Base-by-base conservation (phyloP, 1,284 basidiomycete genomes). In the Moniliella sp. region DNA sequence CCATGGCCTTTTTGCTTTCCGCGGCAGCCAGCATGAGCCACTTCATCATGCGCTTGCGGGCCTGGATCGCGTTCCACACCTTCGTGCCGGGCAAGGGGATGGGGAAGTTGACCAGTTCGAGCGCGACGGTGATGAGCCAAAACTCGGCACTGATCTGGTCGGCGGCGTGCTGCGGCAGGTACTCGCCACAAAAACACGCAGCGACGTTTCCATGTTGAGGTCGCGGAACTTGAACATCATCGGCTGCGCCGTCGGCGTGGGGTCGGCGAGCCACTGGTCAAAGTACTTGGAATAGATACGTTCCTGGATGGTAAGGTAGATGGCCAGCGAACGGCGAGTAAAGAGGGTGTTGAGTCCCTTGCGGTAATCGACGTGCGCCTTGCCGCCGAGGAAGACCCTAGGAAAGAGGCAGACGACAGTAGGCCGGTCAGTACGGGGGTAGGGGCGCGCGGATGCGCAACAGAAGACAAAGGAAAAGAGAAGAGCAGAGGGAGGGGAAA, bases 91-190 rank as follows among this genome's bases (percentile, higher is more conserved):
- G 53, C 28, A 58, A 43, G 7, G 48, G 76, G 42, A 97, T 66
- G 15, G 88, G 88, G 69, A 97, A 97, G 69, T 97, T 97, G 68
- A 97, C 88, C 36, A 97, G 77, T 62, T 97, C 83, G 28, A 97
- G 75, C 1, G 88, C 82, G 46, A 75, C 66, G 11, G 88, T 94
- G 63, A 97, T 91, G 40, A 71, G 68, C 88, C 88, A 97, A 67
- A 94, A 97, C 61, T 83, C 83, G 46, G 81, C 75, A 55, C 72
- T 78, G 55, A 97, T 84, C 59, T 82, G 77, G 18, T 66, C 55
- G 19, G 76, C 72, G 28, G 76, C 80, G 7, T 73, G 64, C 8
- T 81, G 75, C 17, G 79, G 72, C 46, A 97, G 76, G 63, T 97
- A 81, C 43, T 69, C 66, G 26, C 88, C 88, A 55, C 86, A 81